These are phyloP conservation scores for Colletotrichum musae DNA, from an alignment of 2,329 filamentous ascomycete genomes.

Conservation along the genomic window DNA sequence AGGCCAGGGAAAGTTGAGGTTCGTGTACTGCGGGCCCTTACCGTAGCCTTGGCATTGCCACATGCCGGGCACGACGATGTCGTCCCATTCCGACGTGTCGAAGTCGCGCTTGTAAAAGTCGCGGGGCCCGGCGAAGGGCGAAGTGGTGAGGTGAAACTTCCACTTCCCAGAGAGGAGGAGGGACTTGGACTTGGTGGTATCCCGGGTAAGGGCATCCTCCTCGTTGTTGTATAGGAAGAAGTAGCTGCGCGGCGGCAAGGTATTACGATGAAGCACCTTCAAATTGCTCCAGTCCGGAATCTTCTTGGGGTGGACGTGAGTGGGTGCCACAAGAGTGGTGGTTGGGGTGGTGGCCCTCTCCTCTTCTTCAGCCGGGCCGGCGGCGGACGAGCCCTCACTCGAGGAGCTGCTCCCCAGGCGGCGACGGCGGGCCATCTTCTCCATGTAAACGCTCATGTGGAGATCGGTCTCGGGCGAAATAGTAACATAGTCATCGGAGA, in stretches of 20 bases:
- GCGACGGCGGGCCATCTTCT: slow-evolving; percentile 27
- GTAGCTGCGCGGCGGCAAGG: slow-evolving; percentile 67
- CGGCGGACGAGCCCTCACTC: slow-evolving; percentile 32
- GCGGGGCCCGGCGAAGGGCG: slow-evolving; percentile 61
- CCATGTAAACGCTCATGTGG: slow-evolving; percentile 36
- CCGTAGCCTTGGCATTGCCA: slow-evolving; percentile 81
- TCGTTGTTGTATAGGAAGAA: slow-evolving; percentile 67
- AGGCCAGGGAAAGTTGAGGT: slow-evolving; percentile 77
- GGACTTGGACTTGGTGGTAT: slow-evolving; percentile 56
- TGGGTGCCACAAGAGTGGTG: not conserved
- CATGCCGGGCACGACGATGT: slow-evolving; percentile 75
- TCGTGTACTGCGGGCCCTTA: slow-evolving; percentile 77
- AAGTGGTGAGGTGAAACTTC: slow-evolving; percentile 65
- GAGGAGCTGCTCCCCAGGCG: slow-evolving; percentile 27
- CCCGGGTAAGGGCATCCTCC: slow-evolving; percentile 61
- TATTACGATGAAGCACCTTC: slow-evolving; percentile 69
- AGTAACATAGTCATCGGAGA: slow-evolving; percentile 39
- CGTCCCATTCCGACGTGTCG: slow-evolving; percentile 58
- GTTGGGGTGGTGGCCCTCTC: not conserved
- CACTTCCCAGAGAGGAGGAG: slow-evolving; percentile 67
- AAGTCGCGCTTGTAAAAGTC: slow-evolving; percentile 56
- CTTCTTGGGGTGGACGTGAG: slow-evolving; percentile 47
- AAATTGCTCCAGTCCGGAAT: slow-evolving; percentile 74
- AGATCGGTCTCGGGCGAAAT: slow-evolving; percentile 36
- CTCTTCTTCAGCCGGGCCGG: slow-evolving; percentile 12